Conservation (phyloP, 1,139 yeast genomes). For the Hanseniaspora uvarum region DNA sequence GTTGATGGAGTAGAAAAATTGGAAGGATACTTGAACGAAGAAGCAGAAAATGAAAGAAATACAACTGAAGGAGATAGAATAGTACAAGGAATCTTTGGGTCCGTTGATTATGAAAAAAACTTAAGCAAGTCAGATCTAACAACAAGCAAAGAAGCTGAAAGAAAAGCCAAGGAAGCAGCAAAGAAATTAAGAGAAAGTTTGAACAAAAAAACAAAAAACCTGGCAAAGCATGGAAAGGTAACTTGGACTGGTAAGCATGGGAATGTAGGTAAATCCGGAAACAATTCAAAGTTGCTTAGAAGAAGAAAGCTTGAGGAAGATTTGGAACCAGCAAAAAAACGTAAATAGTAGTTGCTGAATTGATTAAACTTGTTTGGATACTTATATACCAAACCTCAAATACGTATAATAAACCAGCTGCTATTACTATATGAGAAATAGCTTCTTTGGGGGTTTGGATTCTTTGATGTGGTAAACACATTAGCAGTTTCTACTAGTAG, state of each 20-base stretch:
- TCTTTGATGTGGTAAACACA: too few relatives aligned
- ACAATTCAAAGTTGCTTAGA: slow-evolving; percentile 17
- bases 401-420: too few relatives aligned
- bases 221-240: slow-evolving; percentile 67
- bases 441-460: too few relatives aligned
- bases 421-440: too few relatives aligned
- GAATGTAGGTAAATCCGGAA: slow-evolving; percentile 48
- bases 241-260: slow-evolving; percentile 97
- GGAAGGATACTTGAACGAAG: slow-evolving; percentile 40
- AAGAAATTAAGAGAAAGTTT: slow-evolving; percentile 49
- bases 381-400: too few relatives aligned
- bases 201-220: slow-evolving; percentile 49
- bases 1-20: slow-evolving; percentile 41
- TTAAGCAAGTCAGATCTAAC: slow-evolving; percentile 46
- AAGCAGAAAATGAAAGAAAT: slow-evolving; percentile 41
- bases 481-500: too few relatives aligned
- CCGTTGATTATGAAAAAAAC: slow-evolving; percentile 70
- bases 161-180: slow-evolving; percentile 70
- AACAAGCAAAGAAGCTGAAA: slow-evolving; percentile 66
- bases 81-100: slow-evolving; percentile 70
- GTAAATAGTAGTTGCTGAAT: slow-evolving; percentile 21
- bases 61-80: slow-evolving; percentile 47
- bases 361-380: background rate
- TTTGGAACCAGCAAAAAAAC: slow-evolving; percentile 18
- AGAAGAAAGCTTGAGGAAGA: background rate